Base-by-base conservation (phyloP, 768 basidiomycete genomes). In the Macrolepiota dolichaula region DNA sequence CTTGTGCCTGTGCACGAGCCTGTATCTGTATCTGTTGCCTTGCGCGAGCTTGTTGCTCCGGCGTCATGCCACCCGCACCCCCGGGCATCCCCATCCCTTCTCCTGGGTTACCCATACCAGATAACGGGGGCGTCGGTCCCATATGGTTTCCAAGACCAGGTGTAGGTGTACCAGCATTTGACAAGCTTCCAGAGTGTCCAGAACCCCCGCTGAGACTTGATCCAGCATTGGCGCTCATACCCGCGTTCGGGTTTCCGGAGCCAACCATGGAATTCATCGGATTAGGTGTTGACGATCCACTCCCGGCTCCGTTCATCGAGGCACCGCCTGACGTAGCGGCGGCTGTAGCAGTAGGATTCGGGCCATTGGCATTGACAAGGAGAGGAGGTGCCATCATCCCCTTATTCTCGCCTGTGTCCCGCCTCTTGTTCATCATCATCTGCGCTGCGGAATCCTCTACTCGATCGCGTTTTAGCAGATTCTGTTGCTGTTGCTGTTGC, bases 391-490 rank as follows among this genome's bases (percentile, higher is more conserved):
- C 79, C 75, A 80, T 76, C 65, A 78, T 74, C 62, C 72, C 69
- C 66, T 85, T 87, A 44, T 73, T 74, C 63, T 91, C 89, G 36
- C 90, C 90, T 0, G 85, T 85, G 66, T 91, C 86, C 19, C 86
- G 79, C 17, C 90, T 81, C 70, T 92, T 91, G 70, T 80, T 82
- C 42, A 75, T 74, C 24, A 66, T 67, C 62, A 29, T 65, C 61
- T 35, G 66, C 65, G 46, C 80, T 2, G 64, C 56, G 35, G 57
- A 12, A 25, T 88, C 87, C 13, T 86, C 85, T 2, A 81, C 71
- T 40, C 88, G 77, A 47, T 85, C 84, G 57, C 89, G 86, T 68
- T 91, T 91, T 36, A 87, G 74, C 52, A 54, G 49, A 51, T 55
- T 59, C 24, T 52, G 62, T 35, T 51, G 62, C 38, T 72, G 75